Base-by-base conservation (phyloP, 768 basidiomycete genomes). In the Rhizopogon rudus region DNA sequence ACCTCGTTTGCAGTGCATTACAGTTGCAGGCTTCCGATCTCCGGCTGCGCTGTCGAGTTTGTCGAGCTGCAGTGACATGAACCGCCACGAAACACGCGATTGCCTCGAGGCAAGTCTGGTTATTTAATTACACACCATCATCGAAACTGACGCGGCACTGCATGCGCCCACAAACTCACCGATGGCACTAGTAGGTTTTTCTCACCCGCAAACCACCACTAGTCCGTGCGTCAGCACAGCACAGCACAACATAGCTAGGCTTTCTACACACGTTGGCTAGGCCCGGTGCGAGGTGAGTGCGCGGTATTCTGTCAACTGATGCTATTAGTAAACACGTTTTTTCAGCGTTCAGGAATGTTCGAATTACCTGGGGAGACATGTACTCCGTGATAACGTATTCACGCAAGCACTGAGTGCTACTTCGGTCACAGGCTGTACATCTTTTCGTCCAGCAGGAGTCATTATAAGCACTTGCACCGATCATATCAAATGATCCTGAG, bases 251-350 rank as follows among this genome's bases (percentile, higher is more conserved):
- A 25, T 29, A 3, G 40, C 35, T 5, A 37, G 12, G 35, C 35
- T 12, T 12, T 37, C 35, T 37, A 37, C 5, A 37, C 35, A 37
- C 35, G 5, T 10, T 10, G 25, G 25, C 25, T 7, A 33, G 35
- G 35, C 13, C 35, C 62, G 60, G 52, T 59, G 48, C 57, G 43
- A 61, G 49, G 44, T 51, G 52, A 40, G 16, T 17, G 39, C 54
- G 56, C 33, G 50, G 57, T 12, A 29, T 53, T 53, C 54, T 35
- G 51, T 57, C 44, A 22, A 54, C 2, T 57, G 56, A 44, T 54
- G 44, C 56, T 48, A 20, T 20, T 20, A 51, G 44, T 44, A n/a
- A 31, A 60, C 69, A 65, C 67, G 61, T 65, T 67, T 69, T 65
- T 52, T 58, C 60, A 41, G 56, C 59, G 64, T 63, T 12, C 63